phyloP scores from a whole-genome alignment of 2,329 filamentous ascomycete genomes.

The Myriosclerotinia scirpicola region DNA sequence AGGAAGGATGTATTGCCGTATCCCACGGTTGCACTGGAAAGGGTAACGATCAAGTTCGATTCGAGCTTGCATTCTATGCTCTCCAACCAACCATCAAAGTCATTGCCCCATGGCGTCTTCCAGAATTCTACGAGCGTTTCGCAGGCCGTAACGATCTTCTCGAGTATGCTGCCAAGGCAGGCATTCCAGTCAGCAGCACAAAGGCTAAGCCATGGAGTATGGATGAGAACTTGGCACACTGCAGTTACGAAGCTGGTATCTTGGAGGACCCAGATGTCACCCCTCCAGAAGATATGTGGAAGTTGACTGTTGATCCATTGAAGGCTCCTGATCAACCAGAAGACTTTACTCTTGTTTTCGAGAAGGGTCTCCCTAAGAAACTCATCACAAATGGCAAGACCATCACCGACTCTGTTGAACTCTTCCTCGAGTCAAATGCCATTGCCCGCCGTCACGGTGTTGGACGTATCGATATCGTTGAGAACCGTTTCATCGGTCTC shows the following conservation, averaged over 20 bases:
- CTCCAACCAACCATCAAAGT: constrained; percentile 66
- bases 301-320: constrained; percentile 65
- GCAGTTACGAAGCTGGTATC: constrained; percentile 76
- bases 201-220: constrained; percentile 69
- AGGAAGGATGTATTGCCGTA: constrained; percentile 53
- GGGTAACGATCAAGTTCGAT: constrained; percentile 65
- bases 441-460: constrained; percentile 73
- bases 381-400: constrained; percentile 58
- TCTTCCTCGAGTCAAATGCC: constrained; percentile 71
- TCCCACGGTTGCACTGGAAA: constrained; percentile 61
- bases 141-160: constrained; percentile 70
- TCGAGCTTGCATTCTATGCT: constrained; percentile 62
- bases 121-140: constrained; percentile 69
- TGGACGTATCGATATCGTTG: constrained; percentile 80
- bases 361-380: constrained; percentile 73
- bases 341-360: constrained; percentile 70
- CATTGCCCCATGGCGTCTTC: constrained; percentile 73
- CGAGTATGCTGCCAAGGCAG: constrained; percentile 65
- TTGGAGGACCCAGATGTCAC: constrained; percentile 65
- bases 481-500: constrained; percentile 77
- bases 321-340: constrained; percentile 69
- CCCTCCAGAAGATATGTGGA: constrained; percentile 80
- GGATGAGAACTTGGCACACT: constrained; percentile 74
- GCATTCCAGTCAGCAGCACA: constrained; percentile 71
- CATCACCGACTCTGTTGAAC: constrained; percentile 66